Evolutionary conservation across 2,329 filamentous ascomycete genomes (phyloP).

Genomic region (Colletotrichum sublineola): DNA sequence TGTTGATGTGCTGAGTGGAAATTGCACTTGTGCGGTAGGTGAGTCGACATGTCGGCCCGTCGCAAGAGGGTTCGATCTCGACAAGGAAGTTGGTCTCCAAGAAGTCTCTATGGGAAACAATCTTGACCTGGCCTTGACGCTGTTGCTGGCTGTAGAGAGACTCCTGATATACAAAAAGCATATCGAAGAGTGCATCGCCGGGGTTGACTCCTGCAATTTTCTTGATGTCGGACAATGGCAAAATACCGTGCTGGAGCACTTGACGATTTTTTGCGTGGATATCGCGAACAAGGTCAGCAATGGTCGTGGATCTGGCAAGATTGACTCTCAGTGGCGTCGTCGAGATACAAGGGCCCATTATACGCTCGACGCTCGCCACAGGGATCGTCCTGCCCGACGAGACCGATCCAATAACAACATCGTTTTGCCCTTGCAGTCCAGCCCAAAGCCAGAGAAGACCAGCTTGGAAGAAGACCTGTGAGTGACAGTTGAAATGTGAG

Average conservation of each 20-base stretch:
- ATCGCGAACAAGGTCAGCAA: constrained; percentile 71
- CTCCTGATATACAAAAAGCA: constrained; percentile 88
- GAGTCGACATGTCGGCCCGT: constrained; percentile 57
- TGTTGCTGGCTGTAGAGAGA: constrained; percentile 62
- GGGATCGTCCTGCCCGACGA: constrained; percentile 86
- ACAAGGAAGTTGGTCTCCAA: constrained; percentile 82
- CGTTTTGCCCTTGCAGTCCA: constrained; percentile 72
- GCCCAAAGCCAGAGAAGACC: constrained; percentile 76
- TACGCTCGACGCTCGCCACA: constrained; percentile 75
- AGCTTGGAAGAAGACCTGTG: constrained; percentile 82
- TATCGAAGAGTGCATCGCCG: constrained; percentile 76
- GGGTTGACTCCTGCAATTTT: constrained; percentile 68
- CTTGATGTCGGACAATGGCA: constrained; percentile 79
- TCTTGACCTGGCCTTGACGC: constrained; percentile 56
- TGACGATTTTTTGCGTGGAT: constrained; percentile 76
- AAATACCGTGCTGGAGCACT: constrained; percentile 71
- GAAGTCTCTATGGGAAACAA: constrained; percentile 75
- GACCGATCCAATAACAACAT: constrained; percentile 82
- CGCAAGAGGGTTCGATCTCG: constrained; percentile 76
- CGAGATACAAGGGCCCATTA: constrained; percentile 84
- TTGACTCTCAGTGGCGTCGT: constrained; percentile 80
- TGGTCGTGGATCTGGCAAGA: constrained; percentile 62
- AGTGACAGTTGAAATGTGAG: constrained; percentile 62
- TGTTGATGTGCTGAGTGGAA: constrained; percentile 64
- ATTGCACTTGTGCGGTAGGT: constrained; percentile 65